Evolutionary conservation across 768 basidiomycete species (phyloP).

Genomic region (Mycena amicta): DNA sequence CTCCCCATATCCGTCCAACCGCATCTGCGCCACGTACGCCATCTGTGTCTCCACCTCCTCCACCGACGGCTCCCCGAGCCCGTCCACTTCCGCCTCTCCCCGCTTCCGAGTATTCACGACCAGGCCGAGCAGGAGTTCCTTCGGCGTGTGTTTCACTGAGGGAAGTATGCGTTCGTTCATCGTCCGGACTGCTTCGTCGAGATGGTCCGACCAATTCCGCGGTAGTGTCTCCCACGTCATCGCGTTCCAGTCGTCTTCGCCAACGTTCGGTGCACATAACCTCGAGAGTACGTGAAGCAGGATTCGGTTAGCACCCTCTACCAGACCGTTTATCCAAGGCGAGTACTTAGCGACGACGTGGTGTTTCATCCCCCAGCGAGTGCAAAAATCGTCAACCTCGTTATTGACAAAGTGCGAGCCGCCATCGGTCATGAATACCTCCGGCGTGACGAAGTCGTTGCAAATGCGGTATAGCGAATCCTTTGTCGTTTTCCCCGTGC

Average conservation of each 20-base stretch:
- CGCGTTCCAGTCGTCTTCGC: slow-evolving; percentile 11
- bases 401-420: slow-evolving; percentile 31
- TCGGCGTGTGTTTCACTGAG: background rate
- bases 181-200: slow-evolving; percentile 20
- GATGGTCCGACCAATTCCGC: slow-evolving; percentile 26
- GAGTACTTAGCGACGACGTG: slow-evolving; percentile 24
- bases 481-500: background rate
- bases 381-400: slow-evolving; percentile 24
- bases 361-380: slow-evolving; percentile 8
- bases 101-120: background rate
- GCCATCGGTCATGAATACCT: slow-evolving; percentile 32
- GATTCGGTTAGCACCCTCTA: slow-evolving; percentile 29
- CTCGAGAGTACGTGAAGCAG: slow-evolving; percentile 21
- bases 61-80: background rate
- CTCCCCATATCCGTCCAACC: background rate
- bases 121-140: background rate
- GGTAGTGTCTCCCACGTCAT: slow-evolving; percentile 16
- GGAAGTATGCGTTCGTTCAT: background rate
- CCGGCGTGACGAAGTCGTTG: slow-evolving; percentile 10
- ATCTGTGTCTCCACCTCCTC: background rate
- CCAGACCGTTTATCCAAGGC: slow-evolving; percentile 29
- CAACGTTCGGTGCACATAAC: slow-evolving; percentile 25
- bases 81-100: background rate
- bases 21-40: background rate
- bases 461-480: slow-evolving; percentile 5